Evolutionary conservation across 2,329 filamentous ascomycete genomes (phyloP).

Genomic region (Dactylellina parvicollis): DNA sequence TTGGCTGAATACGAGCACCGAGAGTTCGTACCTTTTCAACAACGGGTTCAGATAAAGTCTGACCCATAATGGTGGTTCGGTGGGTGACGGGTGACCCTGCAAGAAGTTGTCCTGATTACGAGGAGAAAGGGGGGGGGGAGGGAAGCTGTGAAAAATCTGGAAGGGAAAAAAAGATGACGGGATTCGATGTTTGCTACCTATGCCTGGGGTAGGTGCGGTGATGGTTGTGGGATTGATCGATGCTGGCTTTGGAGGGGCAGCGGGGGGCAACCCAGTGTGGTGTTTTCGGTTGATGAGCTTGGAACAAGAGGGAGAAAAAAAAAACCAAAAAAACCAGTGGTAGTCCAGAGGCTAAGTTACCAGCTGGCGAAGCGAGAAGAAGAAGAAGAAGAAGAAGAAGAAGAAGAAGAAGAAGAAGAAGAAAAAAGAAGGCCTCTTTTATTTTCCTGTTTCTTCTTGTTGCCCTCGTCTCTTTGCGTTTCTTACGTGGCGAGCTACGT

Average conservation of each 20-base stretch:
- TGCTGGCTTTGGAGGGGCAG: slow-evolving; percentile 14
- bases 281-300: background rate
- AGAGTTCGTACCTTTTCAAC: slow-evolving; percentile 86
- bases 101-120: slow-evolving; percentile 50
- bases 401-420: background rate
- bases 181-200: slow-evolving; percentile 7
- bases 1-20: background rate
- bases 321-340: no score
- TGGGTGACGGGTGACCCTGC: slow-evolving; percentile 48
- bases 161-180: slow-evolving; percentile 51
- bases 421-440: background rate
- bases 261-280: background rate
- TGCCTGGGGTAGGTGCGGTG: background rate
- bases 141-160: slow-evolving; percentile 57
- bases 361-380: background rate
- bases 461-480: no score
- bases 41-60: slow-evolving; percentile 98
- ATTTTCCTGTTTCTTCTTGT: no score
- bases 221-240: slow-evolving; percentile 1
- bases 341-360: no score
- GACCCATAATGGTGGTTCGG: slow-evolving; percentile 78
- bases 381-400: background rate
- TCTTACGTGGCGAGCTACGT: no score
- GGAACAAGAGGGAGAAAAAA: background rate
- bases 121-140: slow-evolving; percentile 52